Conservation (phyloP, 208 protist species). For the Herpetomonas tarakana region DNA sequence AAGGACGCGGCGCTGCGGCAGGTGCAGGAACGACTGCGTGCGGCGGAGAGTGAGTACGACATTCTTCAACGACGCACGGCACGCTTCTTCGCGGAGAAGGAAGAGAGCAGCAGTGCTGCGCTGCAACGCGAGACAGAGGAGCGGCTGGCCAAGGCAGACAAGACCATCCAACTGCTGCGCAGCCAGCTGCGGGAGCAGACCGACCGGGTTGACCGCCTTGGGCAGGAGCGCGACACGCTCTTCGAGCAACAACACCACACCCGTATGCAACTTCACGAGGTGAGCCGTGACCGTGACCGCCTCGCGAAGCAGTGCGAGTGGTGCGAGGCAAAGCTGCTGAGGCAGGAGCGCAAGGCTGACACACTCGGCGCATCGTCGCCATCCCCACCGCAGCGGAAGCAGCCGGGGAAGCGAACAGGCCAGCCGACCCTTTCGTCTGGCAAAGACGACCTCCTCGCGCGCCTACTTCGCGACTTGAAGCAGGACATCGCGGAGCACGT, state of each 20-base stretch:
- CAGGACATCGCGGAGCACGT: too few relatives aligned
- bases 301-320: constrained; percentile 37
- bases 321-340: constrained; percentile 20
- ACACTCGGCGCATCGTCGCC: constrained; percentile 5
- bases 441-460: too few relatives aligned
- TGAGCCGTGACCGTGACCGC: constrained; percentile 32
- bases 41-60: constrained; percentile 73
- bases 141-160: constrained; percentile 26
- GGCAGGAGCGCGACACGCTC: constrained; percentile 30
- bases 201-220: constrained; percentile 13
- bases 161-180: constrained; percentile 35
- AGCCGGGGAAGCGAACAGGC: too few relatives aligned
- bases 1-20: constrained; percentile 35
- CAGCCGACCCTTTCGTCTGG: too few relatives aligned
- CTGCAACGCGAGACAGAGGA: constrained; percentile 35
- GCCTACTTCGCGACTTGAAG: too few relatives aligned
- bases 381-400: neutral
- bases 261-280: constrained; percentile 23
- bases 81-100: constrained; percentile 29
- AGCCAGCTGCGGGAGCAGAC: constrained; percentile 26
- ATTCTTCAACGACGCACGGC: constrained; percentile 37
- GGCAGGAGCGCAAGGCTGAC: constrained; percentile 13
- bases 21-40: constrained; percentile 41
- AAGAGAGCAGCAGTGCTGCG: constrained; percentile 23
- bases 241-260: constrained; percentile 33